Percentiles rank a stretch among this genome's conserved stretches.
These are phyloP conservation scores for Chlamydomonas schloesseri DNA, from an alignment of 139 green algal genomes.

Conservation along the genomic window DNA sequence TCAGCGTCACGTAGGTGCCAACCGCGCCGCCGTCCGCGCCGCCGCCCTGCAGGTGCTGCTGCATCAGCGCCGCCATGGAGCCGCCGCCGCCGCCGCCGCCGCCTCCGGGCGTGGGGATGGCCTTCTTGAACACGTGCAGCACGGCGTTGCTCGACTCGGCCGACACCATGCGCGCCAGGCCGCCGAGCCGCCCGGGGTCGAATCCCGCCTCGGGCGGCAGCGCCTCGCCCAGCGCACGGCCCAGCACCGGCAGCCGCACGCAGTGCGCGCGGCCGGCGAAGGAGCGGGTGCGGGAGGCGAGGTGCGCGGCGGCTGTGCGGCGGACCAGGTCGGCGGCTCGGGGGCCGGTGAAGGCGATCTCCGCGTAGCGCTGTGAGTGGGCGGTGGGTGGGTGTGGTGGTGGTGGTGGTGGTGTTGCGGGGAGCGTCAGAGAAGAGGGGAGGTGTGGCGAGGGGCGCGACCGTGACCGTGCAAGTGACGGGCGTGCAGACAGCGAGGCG, in stretches of 20 bases:
- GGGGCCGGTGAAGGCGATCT: background rate
- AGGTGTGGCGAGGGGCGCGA: no score
- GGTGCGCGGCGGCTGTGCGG: background rate
- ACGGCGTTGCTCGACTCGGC: background rate
- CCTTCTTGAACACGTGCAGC: slow-evolving; percentile 28
- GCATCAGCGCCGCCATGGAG: no score
- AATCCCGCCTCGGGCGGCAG: slow-evolving; percentile 5
- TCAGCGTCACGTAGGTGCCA: slow-evolving; percentile 11
- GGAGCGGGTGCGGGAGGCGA: background rate
- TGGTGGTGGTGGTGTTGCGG: background rate
- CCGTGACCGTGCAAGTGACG: background rate
- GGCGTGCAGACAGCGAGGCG: no score
- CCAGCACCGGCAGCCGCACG: background rate
- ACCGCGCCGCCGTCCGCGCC: background rate
- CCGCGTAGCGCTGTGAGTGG: background rate
- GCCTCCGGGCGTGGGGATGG: background rate
- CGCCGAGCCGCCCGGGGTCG: slow-evolving; percentile 1
- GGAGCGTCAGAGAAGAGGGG: background rate
- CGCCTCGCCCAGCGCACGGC: background rate
- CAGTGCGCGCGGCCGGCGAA: slow-evolving; percentile 26
- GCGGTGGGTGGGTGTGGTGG: background rate
- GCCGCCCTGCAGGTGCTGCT: no score
- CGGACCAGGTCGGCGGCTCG: slow-evolving; percentile 8
- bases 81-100: no score
- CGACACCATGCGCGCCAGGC: slow-evolving; percentile 5